phyloP scores from a whole-genome alignment of 2,329 filamentous ascomycete genomes.

The Phaeosphaeria sp. region DNA sequence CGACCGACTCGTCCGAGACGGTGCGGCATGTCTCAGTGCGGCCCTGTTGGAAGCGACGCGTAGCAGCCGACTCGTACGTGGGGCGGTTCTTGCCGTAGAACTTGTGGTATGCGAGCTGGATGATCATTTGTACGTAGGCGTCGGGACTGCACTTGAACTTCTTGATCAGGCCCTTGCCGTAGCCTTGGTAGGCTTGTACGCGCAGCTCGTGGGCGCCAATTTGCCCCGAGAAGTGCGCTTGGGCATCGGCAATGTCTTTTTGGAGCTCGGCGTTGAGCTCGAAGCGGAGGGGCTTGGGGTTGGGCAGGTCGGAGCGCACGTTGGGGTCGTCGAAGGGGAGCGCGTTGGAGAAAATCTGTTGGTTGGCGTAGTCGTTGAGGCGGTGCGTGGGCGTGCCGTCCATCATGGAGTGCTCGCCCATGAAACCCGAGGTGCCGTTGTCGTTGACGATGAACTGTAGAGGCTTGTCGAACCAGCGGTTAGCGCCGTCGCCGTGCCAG shows the following conservation, averaged over 20 bases:
- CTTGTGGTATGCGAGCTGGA: conserved; percentile 97
- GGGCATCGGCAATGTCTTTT: conserved; percentile 78
- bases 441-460: conserved; percentile 98
- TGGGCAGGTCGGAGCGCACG: conserved; percentile 82
- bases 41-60: conserved; percentile 92
- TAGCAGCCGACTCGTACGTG: conserved; percentile 96
- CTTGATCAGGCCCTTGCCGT: conserved; percentile 98
- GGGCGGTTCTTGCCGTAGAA: conserved; percentile 98
- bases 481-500: conserved; percentile 96
- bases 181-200: conserved; percentile 95
- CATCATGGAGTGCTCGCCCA: conserved; percentile 99
- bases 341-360: conserved; percentile 91
- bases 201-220: conserved; percentile 89
- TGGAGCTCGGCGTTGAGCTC: conserved; percentile 76
- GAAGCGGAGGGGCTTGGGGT: conserved; percentile 80
- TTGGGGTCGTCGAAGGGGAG: conserved; percentile 83
- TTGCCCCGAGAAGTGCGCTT: conserved; percentile 78
- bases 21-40: conserved; percentile 95
- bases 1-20: conserved; percentile 88
- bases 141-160: conserved; percentile 99
- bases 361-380: conserved; percentile 92
- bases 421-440: conserved; percentile 96
- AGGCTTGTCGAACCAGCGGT: conserved; percentile 98
- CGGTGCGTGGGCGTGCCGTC: conserved; percentile 97
- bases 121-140: conserved; percentile 97